Evolutionary conservation across 108 stramenopile genomes (phyloP).

Genomic region (Nannochloropsis salina): DNA sequence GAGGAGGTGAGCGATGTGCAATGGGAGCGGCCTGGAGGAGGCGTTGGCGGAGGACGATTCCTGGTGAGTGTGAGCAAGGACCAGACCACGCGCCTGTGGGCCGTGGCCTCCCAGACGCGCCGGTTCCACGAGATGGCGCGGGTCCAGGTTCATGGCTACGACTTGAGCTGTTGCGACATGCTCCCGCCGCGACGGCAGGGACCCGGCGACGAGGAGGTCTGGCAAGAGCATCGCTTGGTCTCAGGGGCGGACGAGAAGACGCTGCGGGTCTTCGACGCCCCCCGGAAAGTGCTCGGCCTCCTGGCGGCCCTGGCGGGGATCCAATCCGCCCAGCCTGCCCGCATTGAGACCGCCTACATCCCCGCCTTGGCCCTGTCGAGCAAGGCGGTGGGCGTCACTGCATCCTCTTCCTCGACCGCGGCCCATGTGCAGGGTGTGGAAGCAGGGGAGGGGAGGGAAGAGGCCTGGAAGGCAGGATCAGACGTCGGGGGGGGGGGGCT

Average conservation of each 20-base stretch:
- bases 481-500: not conserved
- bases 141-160: constrained; percentile 22
- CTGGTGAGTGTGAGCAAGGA: constrained; percentile 17
- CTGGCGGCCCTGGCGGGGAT: not conserved
- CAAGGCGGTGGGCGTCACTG: not conserved
- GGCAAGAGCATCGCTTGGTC: not conserved
- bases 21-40: not conserved
- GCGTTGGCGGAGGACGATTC: not conserved
- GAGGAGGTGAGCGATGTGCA: constrained; percentile 17
- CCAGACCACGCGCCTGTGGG: constrained; percentile 18
- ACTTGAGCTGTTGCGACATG: not conserved
- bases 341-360: not conserved
- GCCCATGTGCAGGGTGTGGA: not conserved
- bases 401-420: not conserved
- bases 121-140: not conserved
- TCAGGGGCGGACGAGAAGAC: constrained; percentile 20
- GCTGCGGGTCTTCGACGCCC: constrained; percentile 15
- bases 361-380: not conserved
- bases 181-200: not conserved
- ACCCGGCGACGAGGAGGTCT: not conserved
- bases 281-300: not conserved
- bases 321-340: not conserved
- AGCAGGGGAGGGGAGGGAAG: not conserved
- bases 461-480: not conserved
- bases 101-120: not conserved